phyloP scores from a whole-genome alignment of 352 stramenopile genomes.

The Globisporangium sylvaticum region DNA sequence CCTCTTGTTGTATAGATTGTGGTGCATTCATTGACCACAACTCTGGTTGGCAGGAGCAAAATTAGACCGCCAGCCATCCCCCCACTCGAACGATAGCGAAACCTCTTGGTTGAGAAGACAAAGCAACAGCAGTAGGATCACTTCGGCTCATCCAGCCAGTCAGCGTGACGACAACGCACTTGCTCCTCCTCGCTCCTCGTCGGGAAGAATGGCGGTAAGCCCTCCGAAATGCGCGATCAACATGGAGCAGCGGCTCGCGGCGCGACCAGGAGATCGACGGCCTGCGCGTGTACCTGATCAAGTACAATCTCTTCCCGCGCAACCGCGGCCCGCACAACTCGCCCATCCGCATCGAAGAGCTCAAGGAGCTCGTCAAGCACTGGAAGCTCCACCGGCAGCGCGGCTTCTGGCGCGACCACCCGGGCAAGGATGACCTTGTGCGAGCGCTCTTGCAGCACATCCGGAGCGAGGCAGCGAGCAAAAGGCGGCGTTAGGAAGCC shows the following conservation, averaged over 20 bases:
- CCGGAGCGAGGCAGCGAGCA: conserved; percentile 72
- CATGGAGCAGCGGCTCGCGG: conserved; percentile 79
- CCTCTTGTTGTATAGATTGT: no score
- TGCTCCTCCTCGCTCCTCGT: neutral
- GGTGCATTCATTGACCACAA: no score
- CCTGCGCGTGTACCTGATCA: conserved; percentile 79
- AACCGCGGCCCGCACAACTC: conserved; percentile 85
- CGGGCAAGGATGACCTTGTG: conserved; percentile 88
- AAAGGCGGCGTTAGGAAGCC: conserved; percentile 73
- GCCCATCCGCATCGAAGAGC: conserved; percentile 82
- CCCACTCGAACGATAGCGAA: neutral
- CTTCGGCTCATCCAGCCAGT: neutral
- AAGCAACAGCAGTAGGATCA: neutral
- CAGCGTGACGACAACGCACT: neutral
- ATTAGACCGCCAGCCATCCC: neutral
- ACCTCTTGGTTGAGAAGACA: neutral
- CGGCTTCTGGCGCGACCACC: conserved; percentile 88
- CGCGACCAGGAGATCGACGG: conserved; percentile 85
- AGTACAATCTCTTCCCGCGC: conserved; percentile 84
- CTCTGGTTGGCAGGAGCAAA: no score
- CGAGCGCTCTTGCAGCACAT: conserved; percentile 83
- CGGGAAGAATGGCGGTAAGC: conserved; percentile 53
- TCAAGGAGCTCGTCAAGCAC: conserved; percentile 90
- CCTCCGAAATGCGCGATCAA: conserved; percentile 80
- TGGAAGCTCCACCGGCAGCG: conserved; percentile 89